phyloP scores from a whole-genome alignment of 768 basidiomycete species.

The Termitomyces sp. region DNA sequence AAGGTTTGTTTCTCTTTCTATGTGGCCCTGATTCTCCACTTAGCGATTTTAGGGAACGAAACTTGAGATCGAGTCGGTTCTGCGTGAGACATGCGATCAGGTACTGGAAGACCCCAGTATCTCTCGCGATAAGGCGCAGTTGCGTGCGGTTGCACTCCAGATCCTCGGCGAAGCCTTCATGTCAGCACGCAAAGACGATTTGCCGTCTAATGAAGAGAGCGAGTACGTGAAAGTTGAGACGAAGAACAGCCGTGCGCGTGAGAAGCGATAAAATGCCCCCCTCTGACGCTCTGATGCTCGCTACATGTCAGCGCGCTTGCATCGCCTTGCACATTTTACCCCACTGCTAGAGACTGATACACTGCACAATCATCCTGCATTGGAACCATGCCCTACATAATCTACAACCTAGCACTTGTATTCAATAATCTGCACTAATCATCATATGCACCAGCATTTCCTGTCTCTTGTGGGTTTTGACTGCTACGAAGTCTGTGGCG shows the following conservation, averaged over 20 bases:
- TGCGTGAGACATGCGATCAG: slow-evolving; percentile 86
- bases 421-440: slow-evolving; percentile 9
- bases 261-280: slow-evolving; percentile 14
- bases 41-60: slow-evolving; percentile 65
- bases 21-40: neutral
- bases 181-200: slow-evolving; percentile 63
- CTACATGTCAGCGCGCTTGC: neutral
- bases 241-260: slow-evolving; percentile 51
- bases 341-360: neutral
- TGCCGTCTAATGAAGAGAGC: slow-evolving; percentile 47
- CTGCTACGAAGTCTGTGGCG: slow-evolving; percentile 6
- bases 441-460: neutral
- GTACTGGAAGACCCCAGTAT: slow-evolving; percentile 60
- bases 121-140: slow-evolving; percentile 53
- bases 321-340: neutral
- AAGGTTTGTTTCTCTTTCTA: slow-evolving; percentile 47
- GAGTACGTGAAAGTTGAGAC: slow-evolving; percentile 86
- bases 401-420: slow-evolving; percentile 9
- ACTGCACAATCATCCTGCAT: neutral
- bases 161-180: slow-evolving; percentile 81
- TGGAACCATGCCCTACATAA: slow-evolving; percentile 2
- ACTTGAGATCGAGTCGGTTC: slow-evolving; percentile 84
- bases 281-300: neutral
- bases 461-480: neutral
- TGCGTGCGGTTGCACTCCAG: slow-evolving; percentile 80